These are phyloP conservation scores for Danielia oregonensis DNA, from an alignment of 805 yeast species.

Conservation along the genomic window DNA sequence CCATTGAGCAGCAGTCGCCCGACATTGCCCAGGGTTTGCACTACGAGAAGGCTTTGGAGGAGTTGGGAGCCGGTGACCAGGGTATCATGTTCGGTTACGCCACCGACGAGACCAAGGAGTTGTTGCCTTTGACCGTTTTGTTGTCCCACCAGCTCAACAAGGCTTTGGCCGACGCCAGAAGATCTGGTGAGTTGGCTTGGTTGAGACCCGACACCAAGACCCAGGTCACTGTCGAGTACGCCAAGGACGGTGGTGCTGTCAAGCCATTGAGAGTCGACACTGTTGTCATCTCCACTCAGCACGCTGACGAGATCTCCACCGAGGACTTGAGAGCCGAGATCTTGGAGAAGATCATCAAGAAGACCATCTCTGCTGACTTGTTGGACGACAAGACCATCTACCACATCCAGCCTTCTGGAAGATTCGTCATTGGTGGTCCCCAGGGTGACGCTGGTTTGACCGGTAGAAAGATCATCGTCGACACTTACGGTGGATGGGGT, in stretches of 20 bases:
- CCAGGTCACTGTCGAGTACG: constrained; percentile 97
- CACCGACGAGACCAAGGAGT: constrained; percentile 97
- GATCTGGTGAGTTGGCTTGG: constrained; percentile 93
- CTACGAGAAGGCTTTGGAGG: constrained; percentile 92
- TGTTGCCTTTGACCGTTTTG: constrained; percentile 89
- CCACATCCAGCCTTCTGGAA: constrained; percentile 99
- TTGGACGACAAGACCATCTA: constrained; percentile 93
- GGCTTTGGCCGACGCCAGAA: constrained; percentile 95
- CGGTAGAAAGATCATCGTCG: constrained; percentile 99
- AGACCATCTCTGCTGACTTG: constrained; percentile 86
- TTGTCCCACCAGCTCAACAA: constrained; percentile 95
- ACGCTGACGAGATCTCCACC: constrained; percentile 92
- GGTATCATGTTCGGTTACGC: constrained; percentile 99
- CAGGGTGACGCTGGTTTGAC: constrained; percentile 99
- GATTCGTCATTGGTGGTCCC: constrained; percentile 99
- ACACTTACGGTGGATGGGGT: constrained; percentile 99
- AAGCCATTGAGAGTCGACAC: constrained; percentile 96
- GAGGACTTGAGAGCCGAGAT: constrained; percentile 84
- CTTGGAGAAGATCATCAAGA: constrained; percentile 75
- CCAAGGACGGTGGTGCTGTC: constrained; percentile 91
- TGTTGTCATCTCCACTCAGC: constrained; percentile 95
- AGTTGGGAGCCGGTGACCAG: constrained; percentile 99
- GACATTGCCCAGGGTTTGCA: constrained; percentile 99
- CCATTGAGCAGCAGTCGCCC: constrained; percentile 98
- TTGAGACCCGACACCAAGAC: constrained; percentile 99